Base-by-base conservation (phyloP, 257 asterid genomes). In the Ajuga chamaepitys region DNA sequence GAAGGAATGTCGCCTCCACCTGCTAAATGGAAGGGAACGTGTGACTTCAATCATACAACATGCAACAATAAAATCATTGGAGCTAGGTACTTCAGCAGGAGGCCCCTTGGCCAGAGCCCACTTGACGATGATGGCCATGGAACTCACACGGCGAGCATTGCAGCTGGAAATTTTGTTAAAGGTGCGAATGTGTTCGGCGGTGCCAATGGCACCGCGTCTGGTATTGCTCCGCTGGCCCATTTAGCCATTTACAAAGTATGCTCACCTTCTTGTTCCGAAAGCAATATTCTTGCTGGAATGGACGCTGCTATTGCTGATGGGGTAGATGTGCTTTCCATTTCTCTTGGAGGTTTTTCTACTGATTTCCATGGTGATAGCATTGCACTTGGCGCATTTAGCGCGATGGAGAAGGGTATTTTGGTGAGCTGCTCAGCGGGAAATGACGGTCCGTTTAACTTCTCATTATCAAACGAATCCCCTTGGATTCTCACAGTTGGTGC, bases 81-180 rank as follows among this genome's bases (percentile, higher is more conserved):
- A 6, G 86, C 80, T 0, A 75, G 81, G 46, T 28, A 20, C 61
- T 81, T 78, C 46, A 5, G 26, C 5, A 28, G 34, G 4, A 28
- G 34, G 0, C 3, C 9, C 13, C 7, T 11, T 0, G 60, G 37
- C 17, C 11, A n/a, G 11, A 42, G 70, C 11, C 81, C 80, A 1
- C n/a, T 66, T 1, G 78, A 79, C 10, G 56, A 22, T 0, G 35
- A 22, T 10, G 81, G 82, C 7, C 86, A 80, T 16, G 89, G 86
- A 1, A 76, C 84, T 5, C 85, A 81, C 71, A 81, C 87, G 0
- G 75, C 90, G 0, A 66, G 90, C 71, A 84, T 80, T 2, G 87
- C 87, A 4, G 90, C 82, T 0, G 90, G 90, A 3, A 70, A 26
- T 26, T 71, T 73, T 4, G 86, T 81, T 25, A 12, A 18, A 1